Evolutionary conservation across 2,329 filamentous ascomycete species (phyloP).

Genomic region (Fusarium miscanthi): DNA sequence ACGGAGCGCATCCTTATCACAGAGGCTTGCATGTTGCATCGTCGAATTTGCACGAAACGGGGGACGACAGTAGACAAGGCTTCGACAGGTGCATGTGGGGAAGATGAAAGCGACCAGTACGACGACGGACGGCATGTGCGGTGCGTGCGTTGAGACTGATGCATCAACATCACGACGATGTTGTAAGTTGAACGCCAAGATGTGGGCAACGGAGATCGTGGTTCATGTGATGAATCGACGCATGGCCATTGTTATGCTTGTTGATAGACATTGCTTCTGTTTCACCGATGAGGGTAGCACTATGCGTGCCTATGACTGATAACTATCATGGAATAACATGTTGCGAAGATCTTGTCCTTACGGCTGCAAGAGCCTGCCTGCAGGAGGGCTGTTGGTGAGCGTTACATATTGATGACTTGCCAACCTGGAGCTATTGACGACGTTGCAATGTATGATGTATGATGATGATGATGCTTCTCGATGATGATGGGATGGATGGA

Average conservation of each 20-base stretch:
- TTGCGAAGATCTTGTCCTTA: neutral
- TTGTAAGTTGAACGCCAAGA: slow-evolving; percentile 30
- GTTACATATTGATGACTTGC: neutral
- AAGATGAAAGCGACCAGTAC: slow-evolving; percentile 6
- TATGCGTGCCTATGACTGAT: neutral
- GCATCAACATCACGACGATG: slow-evolving; percentile 21
- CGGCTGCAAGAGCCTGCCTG: neutral
- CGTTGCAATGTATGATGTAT: slow-evolving; percentile 1
- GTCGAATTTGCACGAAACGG: slow-evolving; percentile 33
- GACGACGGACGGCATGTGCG: slow-evolving; percentile 9
- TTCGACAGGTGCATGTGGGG: slow-evolving; percentile 42
- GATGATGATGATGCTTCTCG: slow-evolving; percentile 22
- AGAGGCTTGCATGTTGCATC: slow-evolving; percentile 14
- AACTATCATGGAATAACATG: neutral
- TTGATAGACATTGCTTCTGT: slow-evolving; percentile 1
- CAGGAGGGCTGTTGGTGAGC: neutral
- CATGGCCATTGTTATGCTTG: neutral
- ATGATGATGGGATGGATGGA: slow-evolving; percentile 6
- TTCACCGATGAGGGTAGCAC: neutral
- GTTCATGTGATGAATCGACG: slow-evolving; percentile 20
- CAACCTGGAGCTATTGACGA: neutral
- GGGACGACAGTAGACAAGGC: slow-evolving; percentile 13
- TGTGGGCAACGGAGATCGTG: slow-evolving; percentile 6
- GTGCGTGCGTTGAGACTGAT: slow-evolving; percentile 19
- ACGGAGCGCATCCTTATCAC: slow-evolving; percentile 20